Conservation (phyloP, 73 alveolate species). For the Paramecium octaurelia region DNA sequence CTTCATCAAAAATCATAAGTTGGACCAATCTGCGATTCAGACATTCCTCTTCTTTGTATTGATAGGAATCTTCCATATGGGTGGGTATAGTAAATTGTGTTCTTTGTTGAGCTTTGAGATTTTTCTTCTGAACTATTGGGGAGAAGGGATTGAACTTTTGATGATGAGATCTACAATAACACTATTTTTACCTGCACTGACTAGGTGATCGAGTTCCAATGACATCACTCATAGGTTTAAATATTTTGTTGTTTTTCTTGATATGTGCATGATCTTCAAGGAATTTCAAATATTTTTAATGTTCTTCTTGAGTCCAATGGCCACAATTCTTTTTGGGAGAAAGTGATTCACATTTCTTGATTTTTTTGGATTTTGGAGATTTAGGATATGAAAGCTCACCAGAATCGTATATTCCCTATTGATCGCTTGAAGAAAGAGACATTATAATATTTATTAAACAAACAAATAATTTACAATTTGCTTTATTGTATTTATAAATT, state of each 20-base stretch:
- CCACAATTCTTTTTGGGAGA: background rate
- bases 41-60: background rate
- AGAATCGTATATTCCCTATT: background rate
- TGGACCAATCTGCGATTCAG: background rate
- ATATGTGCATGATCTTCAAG: background rate
- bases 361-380: background rate
- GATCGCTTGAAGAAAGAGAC: background rate
- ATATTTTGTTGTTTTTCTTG: background rate
- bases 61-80: background rate
- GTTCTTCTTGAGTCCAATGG: constrained; percentile 45
- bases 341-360: background rate
- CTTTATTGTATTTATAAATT: background rate
- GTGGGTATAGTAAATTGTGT: background rate
- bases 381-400: background rate
- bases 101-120: background rate
- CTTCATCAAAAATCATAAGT: background rate
- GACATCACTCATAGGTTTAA: background rate
- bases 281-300: background rate
- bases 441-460: background rate
- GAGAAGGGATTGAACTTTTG: background rate
- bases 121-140: background rate
- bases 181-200: background rate
- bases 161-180: constrained; percentile 2
- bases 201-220: constrained; percentile 41
- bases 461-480: background rate